Evolutionary conservation across 345 rosid genomes (phyloP), one percentile per base, ranked within the genome.

Genomic region (Clarkia xantiana): DNA sequence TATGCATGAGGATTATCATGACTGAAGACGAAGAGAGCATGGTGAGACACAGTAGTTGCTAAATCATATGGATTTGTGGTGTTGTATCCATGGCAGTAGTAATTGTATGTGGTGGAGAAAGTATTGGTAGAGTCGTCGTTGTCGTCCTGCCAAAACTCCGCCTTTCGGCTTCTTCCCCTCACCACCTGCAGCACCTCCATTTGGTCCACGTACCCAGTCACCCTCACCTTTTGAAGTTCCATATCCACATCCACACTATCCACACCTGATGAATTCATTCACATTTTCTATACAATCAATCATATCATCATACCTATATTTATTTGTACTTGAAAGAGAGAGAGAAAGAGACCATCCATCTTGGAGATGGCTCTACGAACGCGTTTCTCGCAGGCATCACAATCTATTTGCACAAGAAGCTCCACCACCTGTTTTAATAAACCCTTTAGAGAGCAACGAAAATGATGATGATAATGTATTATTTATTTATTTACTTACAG

Each of bases 1-100:
- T 94, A 84, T 67, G 88, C 86, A 58, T 84, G 73, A 18, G 88
- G 91, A 60, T 84, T 84, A 2, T 84, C 96, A 47, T 88, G 91
- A 40, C 76, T 79, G 43, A 84, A 84, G 64, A 84, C 9, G 47
- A 81, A 45, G 52, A 64, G 40, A 52, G 78, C 60, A 18, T 42
- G 6, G 55, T 6, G 10, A 23, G 12, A 58, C 63, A 29, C 39
- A 65, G 67, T 19, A 73, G 65, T 43, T 23, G 68, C 62, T 2
- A 10, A 77, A 62, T 52, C 50, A 58, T 77, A 74, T 14, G 82
- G 78, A 58, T 67, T 61, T 1, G 67, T 71, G 38, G 67, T 54
- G 14, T 71, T 71, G 20, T 56, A 69, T 11, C 80, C 83, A 49
- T 75, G 85, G 69, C 66, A 56, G 52, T 63, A 46, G 48, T 75